Percentiles rank a stretch among this genome's conserved stretches.
Evolutionary conservation across 352 stramenopile species (phyloP).

Genomic region (Pythium scleroteichum): DNA sequence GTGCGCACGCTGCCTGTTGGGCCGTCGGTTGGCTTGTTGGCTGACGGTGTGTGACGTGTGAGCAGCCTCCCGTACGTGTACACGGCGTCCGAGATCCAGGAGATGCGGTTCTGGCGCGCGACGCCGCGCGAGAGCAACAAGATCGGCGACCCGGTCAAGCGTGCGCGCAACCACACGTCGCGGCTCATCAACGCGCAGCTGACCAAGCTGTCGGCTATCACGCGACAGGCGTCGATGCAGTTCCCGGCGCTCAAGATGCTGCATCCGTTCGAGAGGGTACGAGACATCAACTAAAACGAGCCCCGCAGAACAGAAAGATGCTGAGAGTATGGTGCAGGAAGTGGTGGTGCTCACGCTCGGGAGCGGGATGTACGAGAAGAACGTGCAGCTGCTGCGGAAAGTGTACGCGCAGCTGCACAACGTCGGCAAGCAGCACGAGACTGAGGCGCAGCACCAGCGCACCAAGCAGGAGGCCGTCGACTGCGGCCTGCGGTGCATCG

Average conservation of each 20-base stretch:
- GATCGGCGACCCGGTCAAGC: constrained; percentile 78
- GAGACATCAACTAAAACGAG: constrained; percentile 18
- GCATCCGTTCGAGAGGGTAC: constrained; percentile 80
- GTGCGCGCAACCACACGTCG: constrained; percentile 80
- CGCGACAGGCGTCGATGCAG: constrained; percentile 63
- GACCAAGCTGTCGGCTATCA: constrained; percentile 69
- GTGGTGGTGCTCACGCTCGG: constrained; percentile 81
- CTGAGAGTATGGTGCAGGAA: constrained; percentile 50
- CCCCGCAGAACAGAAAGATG: too few species aligned
- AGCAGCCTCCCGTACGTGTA: constrained; percentile 74
- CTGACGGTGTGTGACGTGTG: background rate
- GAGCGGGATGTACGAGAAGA: constrained; percentile 66
- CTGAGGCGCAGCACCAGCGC: constrained; percentile 58
- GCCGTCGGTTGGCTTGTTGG: background rate
- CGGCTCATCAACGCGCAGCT: constrained; percentile 83
- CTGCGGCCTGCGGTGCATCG: constrained; percentile 71
- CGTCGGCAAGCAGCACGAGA: constrained; percentile 68
- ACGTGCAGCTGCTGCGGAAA: constrained; percentile 71
- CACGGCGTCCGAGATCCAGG: constrained; percentile 80
- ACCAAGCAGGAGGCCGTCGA: constrained; percentile 84
- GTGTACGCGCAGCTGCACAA: constrained; percentile 83
- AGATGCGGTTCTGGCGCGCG: constrained; percentile 87
- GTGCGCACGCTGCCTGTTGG: constrained; percentile 15
- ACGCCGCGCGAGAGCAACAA: constrained; percentile 72
- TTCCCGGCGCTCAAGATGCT: constrained; percentile 79